Evolutionary conservation across 2,329 filamentous ascomycete species (phyloP).

Genomic region (Colletotrichum camelliae): DNA sequence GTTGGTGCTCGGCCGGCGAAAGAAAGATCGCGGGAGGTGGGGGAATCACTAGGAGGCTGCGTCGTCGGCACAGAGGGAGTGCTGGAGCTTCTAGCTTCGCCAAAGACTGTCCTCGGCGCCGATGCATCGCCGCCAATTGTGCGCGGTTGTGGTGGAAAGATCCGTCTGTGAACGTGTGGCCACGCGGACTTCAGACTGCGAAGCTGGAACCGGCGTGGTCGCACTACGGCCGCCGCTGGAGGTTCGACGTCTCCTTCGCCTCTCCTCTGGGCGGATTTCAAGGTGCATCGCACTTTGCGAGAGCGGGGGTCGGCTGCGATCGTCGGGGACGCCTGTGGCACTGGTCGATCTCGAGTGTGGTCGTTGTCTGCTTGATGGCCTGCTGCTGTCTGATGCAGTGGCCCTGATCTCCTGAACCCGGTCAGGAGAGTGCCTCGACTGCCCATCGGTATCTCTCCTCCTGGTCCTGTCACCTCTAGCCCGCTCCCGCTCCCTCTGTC

Average conservation of each 20-base stretch:
- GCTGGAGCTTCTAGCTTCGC: constrained; percentile 48
- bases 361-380: constrained; percentile 30
- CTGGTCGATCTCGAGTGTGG: constrained; percentile 53
- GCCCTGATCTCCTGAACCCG: constrained; percentile 14
- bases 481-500: constrained; percentile 62
- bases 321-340: constrained; percentile 47
- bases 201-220: constrained; percentile 51
- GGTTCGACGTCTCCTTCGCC: constrained; percentile 53
- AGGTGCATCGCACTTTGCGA: constrained; percentile 50
- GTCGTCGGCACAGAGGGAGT: constrained; percentile 35
- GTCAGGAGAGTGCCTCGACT: constrained; percentile 38
- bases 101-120: constrained; percentile 42
- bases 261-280: constrained; percentile 54
- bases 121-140: constrained; percentile 42
- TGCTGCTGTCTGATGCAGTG: constrained; percentile 28
- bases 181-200: constrained; percentile 49
- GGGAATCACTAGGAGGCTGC: constrained; percentile 22
- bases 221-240: constrained; percentile 61
- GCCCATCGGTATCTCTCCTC: constrained; percentile 46
- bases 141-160: constrained; percentile 48
- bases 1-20: constrained; percentile 40
- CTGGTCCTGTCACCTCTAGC: constrained; percentile 27
- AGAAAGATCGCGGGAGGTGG: constrained; percentile 34
- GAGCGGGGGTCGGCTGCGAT: constrained; percentile 57
- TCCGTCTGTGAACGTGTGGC: constrained; percentile 71